phyloP scores from a whole-genome alignment of 2,329 filamentous ascomycete genomes.

The Monosporascus sp. region DNA sequence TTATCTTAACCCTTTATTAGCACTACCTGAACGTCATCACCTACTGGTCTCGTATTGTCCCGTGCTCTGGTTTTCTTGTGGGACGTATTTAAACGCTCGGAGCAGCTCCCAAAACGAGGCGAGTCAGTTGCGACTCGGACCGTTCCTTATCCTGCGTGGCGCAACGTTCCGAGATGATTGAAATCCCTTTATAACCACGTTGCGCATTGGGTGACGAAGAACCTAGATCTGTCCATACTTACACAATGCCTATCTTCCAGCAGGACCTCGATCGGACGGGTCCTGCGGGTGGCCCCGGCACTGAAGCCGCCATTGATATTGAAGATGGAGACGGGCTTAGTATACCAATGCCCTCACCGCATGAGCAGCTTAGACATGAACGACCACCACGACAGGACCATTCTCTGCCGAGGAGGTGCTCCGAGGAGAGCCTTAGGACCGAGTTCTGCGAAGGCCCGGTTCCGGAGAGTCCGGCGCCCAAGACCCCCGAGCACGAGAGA shows the following conservation, averaged over 20 bases:
- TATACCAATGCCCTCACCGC: conserved; percentile 17
- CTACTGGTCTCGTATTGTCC: too few species aligned
- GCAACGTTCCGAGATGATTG: not conserved
- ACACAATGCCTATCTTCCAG: conserved; percentile 54
- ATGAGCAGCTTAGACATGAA: conserved; percentile 8
- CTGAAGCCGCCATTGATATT: not conserved
- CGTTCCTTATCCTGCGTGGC: not conserved
- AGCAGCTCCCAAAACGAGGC: too few species aligned
- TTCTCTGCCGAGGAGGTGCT: conserved; percentile 34
- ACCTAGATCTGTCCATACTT: not conserved
- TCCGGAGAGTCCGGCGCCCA: conserved; percentile 34
- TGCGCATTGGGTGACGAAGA: not conserved
- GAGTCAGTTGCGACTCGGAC: not conserved
- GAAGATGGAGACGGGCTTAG: not conserved
- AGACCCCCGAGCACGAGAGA: conserved; percentile 25
- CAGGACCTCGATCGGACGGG: conserved; percentile 40
- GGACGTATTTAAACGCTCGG: too few species aligned
- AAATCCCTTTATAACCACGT: not conserved
- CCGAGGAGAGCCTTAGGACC: conserved; percentile 56
- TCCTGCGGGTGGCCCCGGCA: conserved; percentile 15
- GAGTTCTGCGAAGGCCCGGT: conserved; percentile 57
- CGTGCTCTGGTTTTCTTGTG: too few species aligned
- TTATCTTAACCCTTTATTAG: too few species aligned
- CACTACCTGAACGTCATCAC: too few species aligned
- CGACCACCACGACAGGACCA: not conserved